Evolutionary conservation across 176 grass and related monocot species (phyloP), one percentile per base, ranked within the genome.

Genomic region (Stipa capillata): DNA sequence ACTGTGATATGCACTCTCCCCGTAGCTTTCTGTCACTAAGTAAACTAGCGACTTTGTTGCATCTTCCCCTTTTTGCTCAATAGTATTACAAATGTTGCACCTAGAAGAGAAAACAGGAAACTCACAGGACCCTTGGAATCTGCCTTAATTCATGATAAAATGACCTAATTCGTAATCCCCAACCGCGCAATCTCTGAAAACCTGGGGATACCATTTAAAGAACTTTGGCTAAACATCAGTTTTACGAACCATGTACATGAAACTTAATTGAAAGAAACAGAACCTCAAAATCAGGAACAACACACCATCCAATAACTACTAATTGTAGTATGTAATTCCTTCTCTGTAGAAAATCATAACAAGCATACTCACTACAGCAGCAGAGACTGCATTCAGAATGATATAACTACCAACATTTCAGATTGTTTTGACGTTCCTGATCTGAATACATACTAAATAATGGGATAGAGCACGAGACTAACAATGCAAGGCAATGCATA

Each of bases 401-500:
- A 69, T 41, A 40, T 32, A 32, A 72, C 35, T 47, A 32, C 56
- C 55, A 72, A 54, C 56, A 83, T 28, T 71, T 56, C n/a, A 36
- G 32, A 33, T 65, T 40, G 11, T 73, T 64, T n/a, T 47, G 32
- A 78, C 56, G 18, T 73, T 77, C 41, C 7, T 45, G 5, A 59
- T 59, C 36, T 82, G 34, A 44, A 47, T 58, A 54, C 28, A 50
- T 61, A 71, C 7, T 12, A 79, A 59, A 60, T 16, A 17, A 24
- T 65, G 14, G n/a, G n/a, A n/a, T n/a, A 62, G 40, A 62, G 20
- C 24, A 78, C 7, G 14, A 63, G 53, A 39, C 43, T 53, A 70
- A 80, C 35, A 49, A 41, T n/a, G n/a, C n/a, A n/a, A n/a, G n/a
- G n/a, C n/a, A n/a, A n/a, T 24, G 74, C 66, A 1, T 86, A 98